Evolutionary conservation across 495 filamentous ascomycete species (phyloP), one percentile per base, ranked within the genome.

Genomic region (Hyaloscypha finlandica): DNA sequence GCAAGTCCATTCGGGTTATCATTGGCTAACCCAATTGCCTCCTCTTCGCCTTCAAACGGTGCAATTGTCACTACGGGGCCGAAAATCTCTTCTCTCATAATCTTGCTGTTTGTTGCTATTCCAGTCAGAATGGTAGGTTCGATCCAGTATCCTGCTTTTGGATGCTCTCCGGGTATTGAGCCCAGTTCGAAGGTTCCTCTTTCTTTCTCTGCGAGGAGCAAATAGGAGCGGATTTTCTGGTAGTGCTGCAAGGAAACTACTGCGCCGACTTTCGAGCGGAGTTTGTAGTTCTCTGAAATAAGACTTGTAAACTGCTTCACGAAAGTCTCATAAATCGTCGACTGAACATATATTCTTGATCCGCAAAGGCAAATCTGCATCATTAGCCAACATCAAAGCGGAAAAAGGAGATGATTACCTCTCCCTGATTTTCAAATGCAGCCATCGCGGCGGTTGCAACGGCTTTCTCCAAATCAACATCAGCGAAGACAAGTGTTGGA

Each of bases 21-120:
- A 77, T 97, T 97, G 8, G 93, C 92, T 48, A 93, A 85, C 56
- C 74, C 70, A 61, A 97, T 80, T 11, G 89, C 91, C 78, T 92
- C 89, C 61, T 89, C 87, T 52, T 91, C 82, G 5, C 66, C 79
- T 59, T 81, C 77, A 59, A 89, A 86, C n/a, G 74, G 75, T 64
- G 80, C 78, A 12, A 87, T 75, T 0, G 77, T 77, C 2, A 78
- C 82, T 2, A 87, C 78, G 14, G 85, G 85, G 11, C 82, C 84
- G 59, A 87, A 87, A n/a, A 82, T 83, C 69, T 87, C 85, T 53
- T 87, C 77, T n/a, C 19, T 33, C 51, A 64, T 55, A 37, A 64
- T n/a, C 11, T 3, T 37, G 14, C 48, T 64, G 20, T 37, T n/a
- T 64, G 19, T 64, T 39, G 61, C 6, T 22, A 64, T 32, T 11